A percentile compares a stretch with the other conserved stretches of the same genome.
These are phyloP conservation scores for Amanita rimosa DNA, from an alignment of 768 basidiomycete species.

Conservation along the genomic window DNA sequence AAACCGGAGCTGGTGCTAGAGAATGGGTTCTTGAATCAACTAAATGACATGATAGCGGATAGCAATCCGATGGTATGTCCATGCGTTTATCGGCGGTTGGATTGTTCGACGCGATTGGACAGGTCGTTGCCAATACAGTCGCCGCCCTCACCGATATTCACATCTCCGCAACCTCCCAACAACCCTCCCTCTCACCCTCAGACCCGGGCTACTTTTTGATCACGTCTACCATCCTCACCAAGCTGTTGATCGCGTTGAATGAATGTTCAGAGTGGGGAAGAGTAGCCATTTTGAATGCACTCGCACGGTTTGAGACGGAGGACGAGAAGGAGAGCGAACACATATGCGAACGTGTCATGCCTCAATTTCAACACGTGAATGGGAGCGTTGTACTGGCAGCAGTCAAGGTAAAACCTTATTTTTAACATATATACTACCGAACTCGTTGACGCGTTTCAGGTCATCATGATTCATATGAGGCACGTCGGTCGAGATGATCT, in stretches of 20 bases:
- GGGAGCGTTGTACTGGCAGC: constrained; percentile 95
- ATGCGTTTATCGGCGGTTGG: neutral
- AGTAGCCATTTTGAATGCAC: constrained; percentile 81
- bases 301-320: constrained; percentile 70
- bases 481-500: constrained; percentile 73
- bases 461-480: constrained; percentile 96
- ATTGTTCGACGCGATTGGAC: constrained; percentile 1
- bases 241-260: constrained; percentile 88
- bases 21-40: constrained; percentile 81
- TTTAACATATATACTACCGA: neutral
- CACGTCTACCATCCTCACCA: constrained; percentile 73
- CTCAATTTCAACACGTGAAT: constrained; percentile 97
- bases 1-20: constrained; percentile 93
- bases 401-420: constrained; percentile 55
- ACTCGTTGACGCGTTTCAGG: constrained; percentile 31
- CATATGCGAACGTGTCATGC: constrained; percentile 96
- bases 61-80: constrained; percentile 85
- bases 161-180: constrained; percentile 42
- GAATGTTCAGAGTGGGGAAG: constrained; percentile 99
- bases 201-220: constrained; percentile 71
- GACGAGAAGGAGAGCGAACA: constrained; percentile 97
- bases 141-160: constrained; percentile 92
- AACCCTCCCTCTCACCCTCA: constrained; percentile 40
- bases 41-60: constrained; percentile 91
- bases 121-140: constrained; percentile 98